Evolutionary conservation across 2,329 filamentous ascomycete genomes (phyloP).

Genomic region (Passalora sequoiae): DNA sequence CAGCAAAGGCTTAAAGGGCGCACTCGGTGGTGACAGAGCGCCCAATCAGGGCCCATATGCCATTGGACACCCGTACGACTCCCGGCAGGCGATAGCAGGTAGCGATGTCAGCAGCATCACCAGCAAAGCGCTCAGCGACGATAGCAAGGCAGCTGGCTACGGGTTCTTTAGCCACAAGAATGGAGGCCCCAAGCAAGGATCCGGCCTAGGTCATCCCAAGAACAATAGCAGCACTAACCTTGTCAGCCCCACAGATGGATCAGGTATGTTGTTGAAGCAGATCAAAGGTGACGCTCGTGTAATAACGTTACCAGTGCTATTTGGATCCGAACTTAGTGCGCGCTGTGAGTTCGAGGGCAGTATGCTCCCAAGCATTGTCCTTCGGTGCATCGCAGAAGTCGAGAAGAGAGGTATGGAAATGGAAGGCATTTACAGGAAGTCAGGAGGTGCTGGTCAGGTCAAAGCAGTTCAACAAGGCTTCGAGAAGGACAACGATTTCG

Average conservation of each 20-base stretch:
- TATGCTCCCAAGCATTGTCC: conserved; percentile 84
- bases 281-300: conserved; percentile 5
- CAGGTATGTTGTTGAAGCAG: conserved; percentile 24
- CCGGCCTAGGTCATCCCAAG: conserved; percentile 35
- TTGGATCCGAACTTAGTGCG: conserved; percentile 82
- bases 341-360: conserved; percentile 83
- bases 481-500: conserved; percentile 69
- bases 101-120: conserved; percentile 28
- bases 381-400: conserved; percentile 92
- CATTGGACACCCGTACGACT: conserved; percentile 33
- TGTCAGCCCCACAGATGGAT: conserved; percentile 29
- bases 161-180: conserved; percentile 37
- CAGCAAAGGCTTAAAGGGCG: conserved; percentile 87
- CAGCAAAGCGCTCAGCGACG: conserved; percentile 22
- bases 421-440: conserved; percentile 97
- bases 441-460: conserved; percentile 84
- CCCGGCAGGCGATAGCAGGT: conserved; percentile 28
- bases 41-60: conserved; percentile 24
- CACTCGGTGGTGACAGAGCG: conserved; percentile 56
- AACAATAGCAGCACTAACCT: conserved; percentile 44
- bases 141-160: conserved; percentile 24
- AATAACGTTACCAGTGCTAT: conserved; percentile 52
- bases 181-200: conserved; percentile 27
- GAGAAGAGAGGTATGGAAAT: conserved; percentile 94
- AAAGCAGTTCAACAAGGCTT: conserved; percentile 89